Evolutionary conservation across 2,329 filamentous ascomycete species (phyloP), one percentile per base, ranked within the genome.

Genomic region (Bimuria novae-zelandiae): DNA sequence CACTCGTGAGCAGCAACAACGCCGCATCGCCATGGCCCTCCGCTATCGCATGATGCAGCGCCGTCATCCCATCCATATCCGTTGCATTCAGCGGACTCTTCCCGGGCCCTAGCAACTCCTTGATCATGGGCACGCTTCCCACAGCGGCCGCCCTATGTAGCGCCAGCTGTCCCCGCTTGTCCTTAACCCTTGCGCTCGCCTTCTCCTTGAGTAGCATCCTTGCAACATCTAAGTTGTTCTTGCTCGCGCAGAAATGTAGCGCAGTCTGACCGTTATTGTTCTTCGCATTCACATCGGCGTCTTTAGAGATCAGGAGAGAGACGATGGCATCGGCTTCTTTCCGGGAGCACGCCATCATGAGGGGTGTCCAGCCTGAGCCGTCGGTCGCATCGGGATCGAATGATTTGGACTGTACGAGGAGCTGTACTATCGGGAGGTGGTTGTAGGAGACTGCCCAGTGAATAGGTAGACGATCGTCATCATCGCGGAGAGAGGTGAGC

Each of bases 391-490:
- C 92, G 0, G 90, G 84, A 69, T 97, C 91, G 68, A 97, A 96
- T 54, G 81, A 80, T 64, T 87, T 87, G 56, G 81, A 79, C 51
- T 89, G 82, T 2, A 89, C 82, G 3, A 97, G 80, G 17, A 93
- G 71, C 44, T 88, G 80, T 16, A 90, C 86, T 54, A 97, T 91
- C 21, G 87, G 83, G 6, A 88, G 76, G 61, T 86, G 87, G 71
- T 94, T 95, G 73, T 89, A 89, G 19, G 92, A 94, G 1, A 86
- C 85, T 0, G 94, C 93, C 94, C 94, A 99, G 79, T 99, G 94
- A 52, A 97, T 86, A 2, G 94, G 88, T 32, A 96, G 84, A 39
- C 94, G 89, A 14, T 91, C 90, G 72, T 99, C 94, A 43, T 90
- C 88, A 67, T 99, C 94, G 67, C 78, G 80, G 65, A 86, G 85